Evolutionary conservation across 2,329 filamentous ascomycete species (phyloP).

Genomic region (Cryoendolithus antarcticus): DNA sequence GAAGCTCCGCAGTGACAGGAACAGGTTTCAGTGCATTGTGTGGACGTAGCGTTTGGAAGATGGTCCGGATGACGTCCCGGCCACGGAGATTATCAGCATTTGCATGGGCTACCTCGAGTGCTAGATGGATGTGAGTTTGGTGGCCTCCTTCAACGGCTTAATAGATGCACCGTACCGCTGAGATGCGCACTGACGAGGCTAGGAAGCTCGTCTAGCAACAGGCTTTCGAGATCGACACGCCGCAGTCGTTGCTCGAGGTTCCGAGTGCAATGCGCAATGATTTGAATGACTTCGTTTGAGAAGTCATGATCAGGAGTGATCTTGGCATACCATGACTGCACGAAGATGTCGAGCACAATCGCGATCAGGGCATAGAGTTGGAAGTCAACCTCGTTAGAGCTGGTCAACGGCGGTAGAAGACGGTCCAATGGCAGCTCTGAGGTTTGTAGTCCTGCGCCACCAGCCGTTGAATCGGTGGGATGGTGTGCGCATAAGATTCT

Average conservation of each 20-base stretch:
- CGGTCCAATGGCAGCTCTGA: constrained; percentile 58
- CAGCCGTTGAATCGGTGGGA: constrained; percentile 6
- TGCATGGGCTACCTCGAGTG: neutral
- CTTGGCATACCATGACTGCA: constrained; percentile 84
- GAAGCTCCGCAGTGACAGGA: constrained; percentile 39
- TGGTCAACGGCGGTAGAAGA: constrained; percentile 79
- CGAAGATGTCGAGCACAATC: constrained; percentile 78
- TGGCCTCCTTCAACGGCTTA: neutral
- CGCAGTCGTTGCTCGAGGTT: constrained; percentile 77
- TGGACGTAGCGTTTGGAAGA: constrained; percentile 76
- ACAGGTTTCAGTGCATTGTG: constrained; percentile 71
- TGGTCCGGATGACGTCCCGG: constrained; percentile 4
- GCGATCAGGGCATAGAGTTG: constrained; percentile 89
- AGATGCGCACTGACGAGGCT: constrained; percentile 70
- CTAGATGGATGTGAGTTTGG: neutral
- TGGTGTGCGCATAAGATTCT: constrained; percentile 68
- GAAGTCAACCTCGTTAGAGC: constrained; percentile 83
- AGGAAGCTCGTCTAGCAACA: constrained; percentile 80
- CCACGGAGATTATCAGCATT: no score
- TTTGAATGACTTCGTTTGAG: constrained; percentile 73
- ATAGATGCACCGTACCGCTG: constrained; percentile 43
- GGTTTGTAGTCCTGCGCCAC: constrained; percentile 2
- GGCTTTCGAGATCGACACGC: constrained; percentile 66
- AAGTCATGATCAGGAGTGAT: constrained; percentile 87
- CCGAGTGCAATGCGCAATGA: constrained; percentile 84